Conservation (phyloP, 306 rosid species). For the Mimosa pudica region DNA sequence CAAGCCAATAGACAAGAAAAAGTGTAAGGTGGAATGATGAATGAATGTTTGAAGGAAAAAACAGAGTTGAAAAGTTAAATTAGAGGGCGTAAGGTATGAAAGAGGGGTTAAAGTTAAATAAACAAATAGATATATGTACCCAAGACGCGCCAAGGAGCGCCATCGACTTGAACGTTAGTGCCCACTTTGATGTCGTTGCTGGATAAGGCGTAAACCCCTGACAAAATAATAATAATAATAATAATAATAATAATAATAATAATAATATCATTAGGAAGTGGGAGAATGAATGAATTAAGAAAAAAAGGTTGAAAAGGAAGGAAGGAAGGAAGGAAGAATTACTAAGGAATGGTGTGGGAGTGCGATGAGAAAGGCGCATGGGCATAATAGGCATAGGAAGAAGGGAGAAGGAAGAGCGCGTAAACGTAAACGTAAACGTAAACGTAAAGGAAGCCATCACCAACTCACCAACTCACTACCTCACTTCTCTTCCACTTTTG, state of each 20-base stretch:
- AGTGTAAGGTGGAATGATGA: neutral
- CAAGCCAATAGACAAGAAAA: conserved; percentile 22
- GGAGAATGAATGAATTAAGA: neutral
- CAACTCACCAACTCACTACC: too few relatives aligned
- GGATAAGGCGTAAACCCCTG: conserved; percentile 76
- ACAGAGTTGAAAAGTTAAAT: neutral
- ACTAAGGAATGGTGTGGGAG: conserved; percentile 53
- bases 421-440: too few relatives aligned
- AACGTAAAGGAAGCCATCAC: too few relatives aligned
- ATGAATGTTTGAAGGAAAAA: neutral
- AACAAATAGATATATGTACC: conserved; percentile 53
- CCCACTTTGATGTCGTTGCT: conserved; percentile 98
- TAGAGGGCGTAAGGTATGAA: too few relatives aligned
- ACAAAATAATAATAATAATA: neutral
- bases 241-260: neutral
- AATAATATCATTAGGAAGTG: neutral
- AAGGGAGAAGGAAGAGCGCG: too few relatives aligned
- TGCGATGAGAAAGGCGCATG: conserved; percentile 33
- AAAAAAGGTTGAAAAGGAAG: neutral
- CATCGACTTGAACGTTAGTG: conserved; percentile 73
- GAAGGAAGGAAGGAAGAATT: conserved; percentile 15
- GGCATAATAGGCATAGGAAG: too few relatives aligned
- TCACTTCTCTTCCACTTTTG: too few relatives aligned
- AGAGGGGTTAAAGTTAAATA: too few relatives aligned
- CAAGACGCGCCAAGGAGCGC: conserved; percentile 87